Evolutionary conservation across 129 eudicot genomes (phyloP), one percentile per base, ranked within the genome.

Genomic region (Dittrichia graveolens): DNA sequence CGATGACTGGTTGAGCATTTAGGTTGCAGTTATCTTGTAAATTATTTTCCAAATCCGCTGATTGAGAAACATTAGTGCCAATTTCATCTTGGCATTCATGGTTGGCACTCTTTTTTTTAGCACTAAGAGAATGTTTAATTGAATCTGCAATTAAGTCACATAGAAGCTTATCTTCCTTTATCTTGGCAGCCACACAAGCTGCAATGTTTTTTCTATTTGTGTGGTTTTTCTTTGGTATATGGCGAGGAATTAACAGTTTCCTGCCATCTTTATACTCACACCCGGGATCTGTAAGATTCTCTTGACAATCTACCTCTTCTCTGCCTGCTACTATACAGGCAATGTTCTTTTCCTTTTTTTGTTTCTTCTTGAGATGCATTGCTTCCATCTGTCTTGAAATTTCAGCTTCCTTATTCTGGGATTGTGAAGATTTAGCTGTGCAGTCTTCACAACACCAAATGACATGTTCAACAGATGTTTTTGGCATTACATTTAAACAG

Each of bases 401-500:
- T 37, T 48, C 48, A 63, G 48, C 19, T 56, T 82, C 80, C 43
- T 65, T 3, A 53, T 49, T 19, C 19, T 14, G 43, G 37, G 57
- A 45, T 55, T 45, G 66, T 37, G 55, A n/a, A 37, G 55, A 68
- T 44, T 67, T 40, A 81, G 48, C 45, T 46, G 79, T 48, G 69
- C 95, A 88, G 74, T 53, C 69, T 34, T 85, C 95, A 68, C 95
- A 88, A 65, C 66, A 67, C 95, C 95, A 88, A 37, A 15, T 24
- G 59, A 88, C 87, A 46, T 3, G 38, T 69, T 85, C 90, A 64
- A 80, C 67, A 19, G 64, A 13, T 1, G 87, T 77, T 16, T 58
- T 53, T 8, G 92, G 92, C 19, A 82, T 10, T 52, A 14, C 62
- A 43, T 74, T 45, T 53, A 88, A 73, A 74, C 95, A 88, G 76